A percentile compares a stretch with the other conserved stretches of the same genome.
Conservation (phyloP, 768 basidiomycete species). For the Hydnomerulius pinastri region DNA sequence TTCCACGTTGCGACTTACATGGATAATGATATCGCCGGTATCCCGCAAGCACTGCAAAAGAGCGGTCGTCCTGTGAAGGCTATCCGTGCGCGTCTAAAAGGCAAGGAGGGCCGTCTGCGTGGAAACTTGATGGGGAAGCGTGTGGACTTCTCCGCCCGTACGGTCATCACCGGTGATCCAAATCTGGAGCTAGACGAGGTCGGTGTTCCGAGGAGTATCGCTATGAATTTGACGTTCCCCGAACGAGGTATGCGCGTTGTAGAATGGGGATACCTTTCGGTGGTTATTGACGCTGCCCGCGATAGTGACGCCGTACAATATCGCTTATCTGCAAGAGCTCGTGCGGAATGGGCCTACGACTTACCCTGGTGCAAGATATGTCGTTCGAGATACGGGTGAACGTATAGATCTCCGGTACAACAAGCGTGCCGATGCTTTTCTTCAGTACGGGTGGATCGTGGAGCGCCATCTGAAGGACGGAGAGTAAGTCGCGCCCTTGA, state of each 20-base stretch:
- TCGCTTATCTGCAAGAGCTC: conserved; percentile 88
- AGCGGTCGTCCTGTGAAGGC: conserved; percentile 98
- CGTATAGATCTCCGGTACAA: conserved; percentile 97
- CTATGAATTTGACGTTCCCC: conserved; percentile 97
- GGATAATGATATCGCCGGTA: conserved; percentile 99
- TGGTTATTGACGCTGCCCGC: conserved; percentile 11
- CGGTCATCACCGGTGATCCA: conserved; percentile 98
- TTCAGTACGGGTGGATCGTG: conserved; percentile 98
- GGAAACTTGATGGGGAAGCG: conserved; percentile 99
- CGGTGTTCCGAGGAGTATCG: conserved; percentile 92
- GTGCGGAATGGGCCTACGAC: conserved; percentile 93
- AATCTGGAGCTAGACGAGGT: conserved; percentile 96
- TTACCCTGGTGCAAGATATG: conserved; percentile 96
- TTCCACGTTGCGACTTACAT: conserved; percentile 99
- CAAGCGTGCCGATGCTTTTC: conserved; percentile 90
- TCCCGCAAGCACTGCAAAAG: conserved; percentile 96
- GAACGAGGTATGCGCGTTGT: conserved; percentile 71
- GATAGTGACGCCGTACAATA: conserved; percentile 95
- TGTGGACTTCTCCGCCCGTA: conserved; percentile 98
- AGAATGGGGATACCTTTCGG: neutral
- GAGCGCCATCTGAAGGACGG: conserved; percentile 97
- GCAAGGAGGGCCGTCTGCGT: conserved; percentile 96
- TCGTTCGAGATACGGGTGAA: conserved; percentile 96
- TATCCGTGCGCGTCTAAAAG: conserved; percentile 96
- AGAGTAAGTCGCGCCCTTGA: conserved; percentile 67